Percentiles rank a stretch among this genome's conserved stretches.
Evolutionary conservation across 2,329 filamentous ascomycete genomes (phyloP).

Genomic region (Xylaria sp.): DNA sequence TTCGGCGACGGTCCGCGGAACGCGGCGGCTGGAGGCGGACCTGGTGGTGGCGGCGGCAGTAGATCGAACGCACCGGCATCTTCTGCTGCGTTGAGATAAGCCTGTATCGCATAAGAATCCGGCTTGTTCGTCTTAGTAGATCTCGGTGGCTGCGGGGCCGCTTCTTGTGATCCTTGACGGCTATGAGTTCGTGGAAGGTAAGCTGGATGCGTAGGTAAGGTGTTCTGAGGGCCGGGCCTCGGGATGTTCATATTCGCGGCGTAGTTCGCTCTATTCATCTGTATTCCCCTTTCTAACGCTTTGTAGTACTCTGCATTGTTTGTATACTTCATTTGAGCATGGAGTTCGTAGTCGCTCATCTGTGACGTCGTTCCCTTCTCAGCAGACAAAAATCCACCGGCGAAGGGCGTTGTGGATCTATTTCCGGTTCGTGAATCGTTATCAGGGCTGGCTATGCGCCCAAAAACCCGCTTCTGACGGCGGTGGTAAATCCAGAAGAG

Average conservation of each 20-base stretch:
- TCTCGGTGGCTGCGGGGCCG: conserved; percentile 35
- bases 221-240: conserved; percentile 42
- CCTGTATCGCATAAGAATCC: conserved; percentile 50
- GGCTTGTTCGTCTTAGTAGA: conserved; percentile 39
- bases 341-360: conserved; percentile 45
- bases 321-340: conserved; percentile 41
- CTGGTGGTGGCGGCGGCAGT: conserved; percentile 39
- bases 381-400: conserved; percentile 28
- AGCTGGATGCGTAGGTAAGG: conserved; percentile 60
- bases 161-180: conserved; percentile 39
- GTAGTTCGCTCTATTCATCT: conserved; percentile 39
- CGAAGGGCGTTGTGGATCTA: conserved; percentile 42
- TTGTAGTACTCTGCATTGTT: conserved; percentile 56
- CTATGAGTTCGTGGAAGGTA: conserved; percentile 56
- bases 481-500: conserved; percentile 62
- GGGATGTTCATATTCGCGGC: conserved; percentile 44
- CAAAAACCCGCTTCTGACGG: conserved; percentile 51
- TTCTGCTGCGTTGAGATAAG: conserved; percentile 51
- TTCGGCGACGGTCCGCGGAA: conserved; percentile 30
- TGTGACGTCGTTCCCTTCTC: conserved; percentile 31
- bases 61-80: conserved; percentile 34
- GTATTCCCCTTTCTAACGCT: conserved; percentile 49
- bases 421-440: conserved; percentile 39
- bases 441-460: conserved; percentile 43
- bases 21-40: conserved; percentile 32